Percentiles rank a stretch among this genome's conserved stretches.
Conservation (phyloP, 2,329 filamentous ascomycete species). For the Sclerotinia trifoliorum region DNA sequence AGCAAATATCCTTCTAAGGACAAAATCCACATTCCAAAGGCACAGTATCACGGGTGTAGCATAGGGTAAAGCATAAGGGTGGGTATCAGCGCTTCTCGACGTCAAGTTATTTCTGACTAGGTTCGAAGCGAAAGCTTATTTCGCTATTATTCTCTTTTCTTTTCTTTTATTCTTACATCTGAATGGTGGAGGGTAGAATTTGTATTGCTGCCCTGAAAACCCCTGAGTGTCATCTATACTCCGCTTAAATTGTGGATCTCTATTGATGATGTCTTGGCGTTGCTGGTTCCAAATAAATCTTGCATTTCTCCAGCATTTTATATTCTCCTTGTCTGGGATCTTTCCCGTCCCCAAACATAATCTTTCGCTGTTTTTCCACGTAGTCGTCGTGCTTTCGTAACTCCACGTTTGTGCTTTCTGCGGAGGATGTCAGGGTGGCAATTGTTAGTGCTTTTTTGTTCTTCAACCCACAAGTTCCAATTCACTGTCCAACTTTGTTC, state of each 20-base stretch:
- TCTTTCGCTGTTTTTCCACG: not conserved
- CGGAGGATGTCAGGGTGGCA: not conserved
- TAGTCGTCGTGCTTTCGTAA: not conserved
- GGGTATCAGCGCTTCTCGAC: not conserved
- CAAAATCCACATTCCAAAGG: not conserved
- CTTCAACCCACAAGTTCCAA: not conserved
- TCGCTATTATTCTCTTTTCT: not conserved
- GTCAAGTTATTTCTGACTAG: not conserved
- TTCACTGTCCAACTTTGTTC: not conserved
- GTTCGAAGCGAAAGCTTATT: not conserved
- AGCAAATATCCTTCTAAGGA: not conserved
- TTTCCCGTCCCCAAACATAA: not conserved
- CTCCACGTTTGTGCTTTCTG: not conserved
- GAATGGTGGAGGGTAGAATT: not conserved
- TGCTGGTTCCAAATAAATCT: not conserved
- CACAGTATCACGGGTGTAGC: not conserved
- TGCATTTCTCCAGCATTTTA: not conserved
- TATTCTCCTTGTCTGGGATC: not conserved
- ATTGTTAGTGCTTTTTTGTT: not conserved
- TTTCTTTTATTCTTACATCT: not conserved
- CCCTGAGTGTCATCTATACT: not conserved
- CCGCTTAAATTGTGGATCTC: not conserved
- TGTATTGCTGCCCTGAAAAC: not conserved
- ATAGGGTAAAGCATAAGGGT: not conserved
- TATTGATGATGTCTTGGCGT: slow-evolving; percentile 2